Base-by-base conservation (phyloP, 768 basidiomycete species). In the Vararia minispora region DNA sequence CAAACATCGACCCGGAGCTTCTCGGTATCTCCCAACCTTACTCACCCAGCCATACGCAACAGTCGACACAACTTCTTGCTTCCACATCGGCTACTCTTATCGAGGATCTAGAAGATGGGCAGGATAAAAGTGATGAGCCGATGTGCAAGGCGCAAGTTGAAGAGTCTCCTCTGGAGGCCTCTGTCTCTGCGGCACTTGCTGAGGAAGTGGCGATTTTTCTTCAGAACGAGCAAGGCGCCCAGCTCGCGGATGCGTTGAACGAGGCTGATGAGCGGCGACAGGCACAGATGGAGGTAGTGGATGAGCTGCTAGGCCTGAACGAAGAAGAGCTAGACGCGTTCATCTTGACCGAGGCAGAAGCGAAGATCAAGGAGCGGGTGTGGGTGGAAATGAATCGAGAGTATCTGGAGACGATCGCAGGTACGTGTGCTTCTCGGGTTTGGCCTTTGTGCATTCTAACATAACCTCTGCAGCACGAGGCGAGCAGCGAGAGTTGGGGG, bases 311-410 rank as follows among this genome's bases (percentile, higher is more conserved):
- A 16, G 87, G 81, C 12, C 65, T 97, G n/a, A 82, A 95, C 57
- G 91, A 97, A 51, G 86, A 79, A 5, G 91, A 97, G 54, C 67
- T 95, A 29, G 82, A 94, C 55, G 65, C 64, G 18, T 83, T 95
- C 53, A 62, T 88, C 39, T 59, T 91, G 17, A 74, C 69, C 6
- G 79, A 81, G 25, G 82, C 81, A 17, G 90, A 94, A 57, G 80
- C 86, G 3, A 76, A 66, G 54, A 67, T 88, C 52, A 97, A 86
- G 57, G 87, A 89, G 56, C 76, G 87, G 9, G 75, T 95, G 1
- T 97, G 91, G 91, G 88, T 92, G 33, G 89, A 92, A 60, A 65
- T 89, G 51, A 95, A 95, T 56, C 72, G 72, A 48, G 91, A 95
- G 23, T 97, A 94, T 56, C 61, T 97, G 25, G 83, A 90, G 54